These are phyloP conservation scores for Fusarium cicatricum DNA, from an alignment of 2,329 filamentous ascomycete species.

Conservation along the genomic window DNA sequence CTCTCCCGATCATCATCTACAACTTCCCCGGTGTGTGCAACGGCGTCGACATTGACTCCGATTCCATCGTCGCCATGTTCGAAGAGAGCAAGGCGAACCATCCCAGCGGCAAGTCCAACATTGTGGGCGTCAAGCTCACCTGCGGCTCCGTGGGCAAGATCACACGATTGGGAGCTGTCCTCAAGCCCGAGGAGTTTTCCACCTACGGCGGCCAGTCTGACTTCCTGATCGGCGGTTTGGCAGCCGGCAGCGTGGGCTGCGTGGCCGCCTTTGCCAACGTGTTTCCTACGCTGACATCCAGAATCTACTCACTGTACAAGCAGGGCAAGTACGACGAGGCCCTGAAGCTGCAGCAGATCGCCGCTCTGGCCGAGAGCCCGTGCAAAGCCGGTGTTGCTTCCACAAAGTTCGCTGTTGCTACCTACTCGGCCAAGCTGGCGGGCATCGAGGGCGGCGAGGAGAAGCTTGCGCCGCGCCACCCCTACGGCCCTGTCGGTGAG, in stretches of 20 bases:
- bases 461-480: conserved; percentile 66
- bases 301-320: conserved; percentile 68
- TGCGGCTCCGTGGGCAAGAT: conserved; percentile 78
- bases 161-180: conserved; percentile 62
- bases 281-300: conserved; percentile 63
- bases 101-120: conserved; percentile 55
- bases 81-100: conserved; percentile 34
- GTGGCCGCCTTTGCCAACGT: conserved; percentile 71
- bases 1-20: conserved; percentile 69
- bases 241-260: conserved; percentile 65
- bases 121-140: conserved; percentile 75
- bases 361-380: conserved; percentile 70
- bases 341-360: conserved; percentile 65
- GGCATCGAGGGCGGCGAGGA: conserved; percentile 67
- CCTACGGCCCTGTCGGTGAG: conserved; percentile 62
- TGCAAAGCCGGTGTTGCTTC: conserved; percentile 72
- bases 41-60: conserved; percentile 73
- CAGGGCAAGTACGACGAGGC: conserved; percentile 66
- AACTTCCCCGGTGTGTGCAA: conserved; percentile 76
- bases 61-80: conserved; percentile 55
- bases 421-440: conserved; percentile 65
- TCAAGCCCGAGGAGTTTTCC: conserved; percentile 66
- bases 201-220: conserved; percentile 78
- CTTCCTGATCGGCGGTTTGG: conserved; percentile 70
- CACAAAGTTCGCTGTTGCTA: conserved; percentile 72